phyloP scores from a whole-genome alignment of 192 early-diverging fungal genomes.

The Rhizophagus clarus region DNA sequence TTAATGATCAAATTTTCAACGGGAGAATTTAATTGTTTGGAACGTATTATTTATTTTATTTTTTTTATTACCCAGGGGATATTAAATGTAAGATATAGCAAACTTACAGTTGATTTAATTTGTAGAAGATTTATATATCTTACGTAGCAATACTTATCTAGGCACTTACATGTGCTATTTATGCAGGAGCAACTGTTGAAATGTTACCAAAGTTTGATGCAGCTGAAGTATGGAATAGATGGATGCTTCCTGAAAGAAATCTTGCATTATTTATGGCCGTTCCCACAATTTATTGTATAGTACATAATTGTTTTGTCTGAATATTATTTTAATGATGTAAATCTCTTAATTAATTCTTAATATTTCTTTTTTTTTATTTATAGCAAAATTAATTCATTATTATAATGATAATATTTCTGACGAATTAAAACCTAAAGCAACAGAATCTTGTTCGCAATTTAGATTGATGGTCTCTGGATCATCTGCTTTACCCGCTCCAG shows the following conservation, averaged over 20 bases:
- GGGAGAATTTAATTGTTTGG: no score
- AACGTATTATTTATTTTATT: slow-evolving; percentile 7
- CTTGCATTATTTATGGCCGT: slow-evolving; percentile 87
- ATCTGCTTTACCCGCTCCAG: slow-evolving; percentile 68
- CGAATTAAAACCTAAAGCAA: slow-evolving; percentile 43
- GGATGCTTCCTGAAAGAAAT: slow-evolving; percentile 52
- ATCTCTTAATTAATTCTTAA: neutral
- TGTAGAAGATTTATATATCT: neutral
- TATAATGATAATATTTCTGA: slow-evolving; percentile 49
- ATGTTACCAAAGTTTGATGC: slow-evolving; percentile 73
- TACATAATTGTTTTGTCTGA: neutral
- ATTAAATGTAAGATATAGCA: slow-evolving; percentile 25
- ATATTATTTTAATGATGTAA: neutral
- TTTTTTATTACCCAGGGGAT: neutral
- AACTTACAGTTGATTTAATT: neutral
- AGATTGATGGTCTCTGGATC: slow-evolving; percentile 82
- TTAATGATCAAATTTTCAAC: slow-evolving; percentile 9
- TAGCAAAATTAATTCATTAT: slow-evolving; percentile 64
- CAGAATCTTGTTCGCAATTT: slow-evolving; percentile 59
- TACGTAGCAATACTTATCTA: slow-evolving; percentile 43
- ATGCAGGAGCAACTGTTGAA: slow-evolving; percentile 75
- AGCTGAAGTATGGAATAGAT: slow-evolving; percentile 63
- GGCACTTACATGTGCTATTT: slow-evolving; percentile 70
- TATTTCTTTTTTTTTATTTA: neutral
- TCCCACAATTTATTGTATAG: slow-evolving; percentile 77